phyloP scores from a whole-genome alignment of 2,329 filamentous ascomycete genomes.

The Botrytis squamosa region DNA sequence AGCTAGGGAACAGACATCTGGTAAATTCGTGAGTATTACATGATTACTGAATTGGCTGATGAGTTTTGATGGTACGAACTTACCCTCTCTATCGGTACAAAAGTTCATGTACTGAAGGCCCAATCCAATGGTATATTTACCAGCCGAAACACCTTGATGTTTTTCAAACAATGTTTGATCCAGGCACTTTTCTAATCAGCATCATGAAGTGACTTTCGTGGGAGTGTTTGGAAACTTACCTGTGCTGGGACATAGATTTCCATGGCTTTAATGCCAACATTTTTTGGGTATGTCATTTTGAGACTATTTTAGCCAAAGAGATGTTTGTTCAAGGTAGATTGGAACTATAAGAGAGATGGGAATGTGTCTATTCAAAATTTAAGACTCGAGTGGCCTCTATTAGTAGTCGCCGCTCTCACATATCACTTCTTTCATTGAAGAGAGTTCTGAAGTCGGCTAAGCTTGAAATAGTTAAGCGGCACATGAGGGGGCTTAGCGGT shows the following conservation, averaged over 20 bases:
- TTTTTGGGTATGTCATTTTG: conserved; percentile 63
- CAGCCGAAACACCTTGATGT: conserved; percentile 76
- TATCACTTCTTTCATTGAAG: not conserved
- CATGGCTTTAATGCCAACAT: conserved; percentile 91
- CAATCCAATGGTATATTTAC: conserved; percentile 88
- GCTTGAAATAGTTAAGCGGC: not conserved
- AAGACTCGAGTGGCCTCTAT: not conserved
- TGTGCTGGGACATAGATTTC: conserved; percentile 85
- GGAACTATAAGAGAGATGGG: not conserved
- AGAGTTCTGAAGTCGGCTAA: not conserved
- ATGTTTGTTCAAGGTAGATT: not conserved
- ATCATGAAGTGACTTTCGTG: not conserved
- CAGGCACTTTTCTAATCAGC: conserved; percentile 60
- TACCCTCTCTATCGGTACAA: conserved; percentile 85
- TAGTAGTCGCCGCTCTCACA: not conserved
- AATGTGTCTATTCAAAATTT: not conserved
- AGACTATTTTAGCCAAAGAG: not conserved
- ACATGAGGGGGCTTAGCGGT: not conserved
- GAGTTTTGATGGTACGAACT: conserved; percentile 31
- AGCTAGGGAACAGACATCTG: conserved; percentile 87
- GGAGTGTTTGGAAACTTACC: conserved; percentile 51
- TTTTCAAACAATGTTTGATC: conserved; percentile 80
- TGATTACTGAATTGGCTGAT: not conserved
- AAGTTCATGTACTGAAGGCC: conserved; percentile 91
- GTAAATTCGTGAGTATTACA: not conserved